These are phyloP conservation scores for Leccinum solheimii DNA, from an alignment of 1,284 basidiomycete species.

Conservation along the genomic window DNA sequence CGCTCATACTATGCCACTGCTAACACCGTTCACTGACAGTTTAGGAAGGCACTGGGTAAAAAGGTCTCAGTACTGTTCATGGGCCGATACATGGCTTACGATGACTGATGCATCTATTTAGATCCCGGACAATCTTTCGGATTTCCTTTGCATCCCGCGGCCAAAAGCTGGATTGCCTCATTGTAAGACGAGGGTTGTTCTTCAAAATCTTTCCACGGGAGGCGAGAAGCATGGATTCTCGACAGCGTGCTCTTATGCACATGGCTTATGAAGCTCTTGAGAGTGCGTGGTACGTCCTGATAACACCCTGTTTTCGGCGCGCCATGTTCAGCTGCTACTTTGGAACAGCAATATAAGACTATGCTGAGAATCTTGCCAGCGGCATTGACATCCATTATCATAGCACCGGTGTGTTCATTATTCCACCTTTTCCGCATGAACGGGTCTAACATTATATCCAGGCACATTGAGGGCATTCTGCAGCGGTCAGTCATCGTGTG, in stretches of 20 bases:
- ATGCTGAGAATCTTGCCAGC: slow-evolving; percentile 54
- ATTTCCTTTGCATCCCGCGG: slow-evolving; percentile 40
- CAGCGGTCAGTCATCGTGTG: slow-evolving; percentile 68
- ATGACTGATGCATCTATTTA: slow-evolving; percentile 28
- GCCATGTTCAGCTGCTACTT: slow-evolving; percentile 64
- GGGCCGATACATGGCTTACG: background rate
- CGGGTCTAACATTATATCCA: slow-evolving; percentile 32
- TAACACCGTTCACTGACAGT: slow-evolving; percentile 52
- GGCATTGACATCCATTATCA: slow-evolving; percentile 60
- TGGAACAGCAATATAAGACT: slow-evolving; percentile 68
- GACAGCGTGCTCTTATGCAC: slow-evolving; percentile 67
- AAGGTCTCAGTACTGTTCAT: slow-evolving; percentile 54
- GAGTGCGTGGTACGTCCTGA: slow-evolving; percentile 67
- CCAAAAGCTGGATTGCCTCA: slow-evolving; percentile 22
- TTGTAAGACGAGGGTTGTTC: slow-evolving; percentile 55
- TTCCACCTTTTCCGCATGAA: background rate
- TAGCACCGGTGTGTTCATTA: slow-evolving; percentile 52
- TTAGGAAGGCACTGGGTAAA: slow-evolving; percentile 44
- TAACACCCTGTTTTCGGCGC: slow-evolving; percentile 48
- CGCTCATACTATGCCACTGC: slow-evolving; percentile 60
- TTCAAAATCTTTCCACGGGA: slow-evolving; percentile 74
- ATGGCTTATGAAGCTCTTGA: slow-evolving; percentile 68
- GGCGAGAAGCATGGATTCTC: slow-evolving; percentile 72
- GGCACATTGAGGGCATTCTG: slow-evolving; percentile 68
- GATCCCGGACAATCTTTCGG: slow-evolving; percentile 60